A percentile compares a stretch with the other conserved stretches of the same genome.
Evolutionary conservation across 371 early-diverging fungal genomes (phyloP).

Genomic region (Mucor plumbeus): DNA sequence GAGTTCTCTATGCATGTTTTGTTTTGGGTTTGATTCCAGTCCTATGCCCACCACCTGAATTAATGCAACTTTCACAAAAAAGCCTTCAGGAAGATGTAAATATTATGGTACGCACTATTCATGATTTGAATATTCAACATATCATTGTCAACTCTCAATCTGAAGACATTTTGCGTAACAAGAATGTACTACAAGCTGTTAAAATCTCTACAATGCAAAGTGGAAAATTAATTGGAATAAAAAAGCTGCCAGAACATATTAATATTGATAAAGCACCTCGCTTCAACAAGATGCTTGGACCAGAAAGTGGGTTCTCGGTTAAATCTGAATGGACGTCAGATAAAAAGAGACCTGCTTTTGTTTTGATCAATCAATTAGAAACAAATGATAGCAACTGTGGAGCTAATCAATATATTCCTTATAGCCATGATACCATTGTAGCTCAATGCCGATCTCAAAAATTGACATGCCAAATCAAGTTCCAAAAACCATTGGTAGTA

Average conservation of each 20-base stretch:
- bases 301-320: slow-evolving; percentile 54
- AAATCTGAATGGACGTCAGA: slow-evolving; percentile 43
- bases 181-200: slow-evolving; percentile 45
- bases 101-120: slow-evolving; percentile 60
- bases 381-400: slow-evolving; percentile 40
- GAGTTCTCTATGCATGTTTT: slow-evolving; percentile 80
- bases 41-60: slow-evolving; percentile 70
- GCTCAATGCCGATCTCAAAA: slow-evolving; percentile 78
- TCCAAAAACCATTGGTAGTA: slow-evolving; percentile 61
- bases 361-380: slow-evolving; percentile 42
- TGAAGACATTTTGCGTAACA: slow-evolving; percentile 72
- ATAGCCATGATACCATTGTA: slow-evolving; percentile 69
- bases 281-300: slow-evolving; percentile 53
- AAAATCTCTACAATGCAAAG: slow-evolving; percentile 26
- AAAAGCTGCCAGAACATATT: slow-evolving; percentile 42
- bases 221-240: slow-evolving; percentile 8
- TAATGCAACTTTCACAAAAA: slow-evolving; percentile 39
- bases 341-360: slow-evolving; percentile 47
- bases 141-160: slow-evolving; percentile 69
- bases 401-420: slow-evolving; percentile 53
- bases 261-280: slow-evolving; percentile 62
- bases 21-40: slow-evolving; percentile 79
- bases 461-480: slow-evolving; percentile 71
- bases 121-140: slow-evolving; percentile 60
- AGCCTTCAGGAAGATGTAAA: slow-evolving; percentile 76